A percentile compares a stretch with the other conserved stretches of the same genome.
phyloP scores from a whole-genome alignment of 768 basidiomycete species.

The Auriscalpium orientale region DNA sequence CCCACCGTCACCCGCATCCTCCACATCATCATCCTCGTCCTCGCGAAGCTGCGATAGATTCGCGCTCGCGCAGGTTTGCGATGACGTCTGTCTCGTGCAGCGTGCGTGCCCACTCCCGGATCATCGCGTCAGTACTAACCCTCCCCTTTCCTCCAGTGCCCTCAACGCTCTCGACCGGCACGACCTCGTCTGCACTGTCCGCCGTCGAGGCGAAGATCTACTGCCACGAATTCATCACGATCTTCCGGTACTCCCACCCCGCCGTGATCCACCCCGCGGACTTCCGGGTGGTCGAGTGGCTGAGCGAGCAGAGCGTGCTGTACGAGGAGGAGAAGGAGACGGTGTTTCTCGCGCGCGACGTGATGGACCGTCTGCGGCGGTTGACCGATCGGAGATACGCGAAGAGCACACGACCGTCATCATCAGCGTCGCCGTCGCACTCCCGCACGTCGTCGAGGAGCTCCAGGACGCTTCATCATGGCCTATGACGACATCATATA shows the following conservation, averaged over 20 bases:
- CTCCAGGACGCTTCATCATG: no score
- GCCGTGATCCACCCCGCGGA: constrained; percentile 27
- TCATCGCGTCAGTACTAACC: background rate
- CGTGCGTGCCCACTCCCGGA: constrained; percentile 2
- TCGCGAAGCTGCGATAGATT: constrained; percentile 3
- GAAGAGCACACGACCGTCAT: no score
- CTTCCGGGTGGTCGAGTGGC: constrained; percentile 26
- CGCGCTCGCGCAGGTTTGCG: constrained; percentile 16
- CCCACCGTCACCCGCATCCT: no score
- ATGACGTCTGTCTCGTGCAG: constrained; percentile 18
- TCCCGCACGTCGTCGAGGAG: no score
- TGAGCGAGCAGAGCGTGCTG: constrained; percentile 22
- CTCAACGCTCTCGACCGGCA: constrained; percentile 4
- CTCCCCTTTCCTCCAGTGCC: background rate
- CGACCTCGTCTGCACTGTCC: constrained; percentile 22
- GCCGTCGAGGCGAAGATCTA: constrained; percentile 26
- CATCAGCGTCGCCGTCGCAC: no score
- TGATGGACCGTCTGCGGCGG: constrained; percentile 26
- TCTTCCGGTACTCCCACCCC: constrained; percentile 30
- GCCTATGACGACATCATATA: no score
- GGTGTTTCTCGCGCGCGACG: constrained; percentile 28
- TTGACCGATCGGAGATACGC: constrained; percentile 12
- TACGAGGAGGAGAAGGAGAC: constrained; percentile 29
- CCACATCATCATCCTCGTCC: no score
- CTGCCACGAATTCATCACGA: constrained; percentile 32